Evolutionary conservation across 306 rosid species (phyloP), one percentile per base, ranked within the genome.

Genomic region (Macrotyloma uniflorum): DNA sequence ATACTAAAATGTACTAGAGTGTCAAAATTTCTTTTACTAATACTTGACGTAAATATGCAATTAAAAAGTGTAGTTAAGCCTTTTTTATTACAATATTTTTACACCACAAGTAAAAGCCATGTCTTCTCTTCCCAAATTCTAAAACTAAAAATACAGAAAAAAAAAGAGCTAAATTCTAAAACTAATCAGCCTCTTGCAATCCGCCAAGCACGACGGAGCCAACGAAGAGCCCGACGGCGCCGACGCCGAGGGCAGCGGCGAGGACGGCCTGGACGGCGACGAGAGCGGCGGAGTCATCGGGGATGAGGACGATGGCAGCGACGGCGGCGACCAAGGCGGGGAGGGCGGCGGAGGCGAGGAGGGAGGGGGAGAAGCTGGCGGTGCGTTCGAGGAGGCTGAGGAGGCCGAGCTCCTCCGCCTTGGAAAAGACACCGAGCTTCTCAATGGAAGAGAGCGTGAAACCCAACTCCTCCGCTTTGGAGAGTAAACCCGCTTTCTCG

Each of bases 381-480:
- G 73, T 58, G 7, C 35, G 88, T 72, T 94, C 97, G 28, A 94
- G 84, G 82, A 94, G 76, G 82, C 98, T 94, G 43, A 94, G 91
- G 33, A 94, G 80, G 15, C 98, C 98, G 9, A 94, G 86, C 22
- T 88, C 91, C 87, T 94, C 98, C 0, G 98, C 98, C 79, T 94
- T 94, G 5, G 98, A 92, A 24, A 94, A 88, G 5, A 94, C 76
- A 5, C 97, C 98, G 47, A 92, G 69, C 43, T 92, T 94, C 90
- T 94, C 98, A 1, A 94, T 89, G 5, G 98, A 90, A 18, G 98
- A 84, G 23, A 94, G 97, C 15, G 98, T 90, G 7, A 94, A 5
- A 2, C 98, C 98, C 2, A 94, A 59, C 8, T 79, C 88, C 89
- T 94, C 98, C 0, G 97, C 98, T 75, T 94, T 94, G 16, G 98